Evolutionary conservation across 2,329 filamentous ascomycete genomes (phyloP), one percentile per base, ranked within the genome.

Genomic region (Coniella vitis): DNA sequence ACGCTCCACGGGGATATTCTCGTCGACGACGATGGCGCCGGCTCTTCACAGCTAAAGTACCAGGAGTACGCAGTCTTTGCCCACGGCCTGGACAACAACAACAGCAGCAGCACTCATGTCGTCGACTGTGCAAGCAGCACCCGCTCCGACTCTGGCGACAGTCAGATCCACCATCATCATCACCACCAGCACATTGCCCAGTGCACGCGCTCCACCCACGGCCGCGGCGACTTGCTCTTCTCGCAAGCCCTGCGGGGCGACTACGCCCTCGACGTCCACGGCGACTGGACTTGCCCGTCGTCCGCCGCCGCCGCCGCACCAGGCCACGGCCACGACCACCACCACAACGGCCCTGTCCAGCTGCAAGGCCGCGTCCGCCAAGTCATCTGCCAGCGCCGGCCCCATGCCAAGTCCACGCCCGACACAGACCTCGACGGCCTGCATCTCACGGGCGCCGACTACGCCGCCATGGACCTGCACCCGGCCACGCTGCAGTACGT

Each of bases 401-500:
- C 57, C 22, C 61, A 60, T 13, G 58, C 57, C 2, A 36, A 22
- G 25, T 45, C 46, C 25, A 49, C 41, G 16, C 46, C 45, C 9
- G 60, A 66, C 42, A 60, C 63, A 7, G 56, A 58, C 16, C 59
- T 60, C 5, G 66, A 67, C 39, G 65, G 66, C 21, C 58, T 69
- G 36, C 65, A 63, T 48, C 59, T 69, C 55, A 66, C 64, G 1
- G 56, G 58, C 1, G 54, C 60, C 20, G 66, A 69, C 52, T 58
- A 66, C 5, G 60, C 61, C 9, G 61, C 60, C 12, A 62, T 69
- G 56, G 55, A 62, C n/a, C 54, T 69, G 36, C 66, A 69, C 43
- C 66, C 66, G 7, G 65, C 66, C 8, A 69, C 66, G 1, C 59
- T 69, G 9, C 66, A 68, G 51, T 68, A 69, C 47, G 61, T 66